Evolutionary conservation across 306 rosid genomes (phyloP).

Genomic region (Castanospermum australe): DNA sequence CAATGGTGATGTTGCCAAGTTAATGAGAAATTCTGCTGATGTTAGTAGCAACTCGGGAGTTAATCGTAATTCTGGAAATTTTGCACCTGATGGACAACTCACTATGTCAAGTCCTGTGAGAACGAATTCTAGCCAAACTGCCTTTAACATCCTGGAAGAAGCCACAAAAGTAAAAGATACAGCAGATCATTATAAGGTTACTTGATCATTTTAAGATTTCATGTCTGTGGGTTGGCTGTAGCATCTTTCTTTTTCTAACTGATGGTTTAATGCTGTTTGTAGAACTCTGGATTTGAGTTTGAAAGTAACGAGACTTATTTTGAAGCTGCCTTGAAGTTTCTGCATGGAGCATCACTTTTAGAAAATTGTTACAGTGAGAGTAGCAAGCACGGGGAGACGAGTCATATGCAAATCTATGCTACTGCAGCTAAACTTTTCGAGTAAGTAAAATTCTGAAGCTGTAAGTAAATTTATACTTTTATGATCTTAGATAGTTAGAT

Average conservation of each 20-base stretch:
- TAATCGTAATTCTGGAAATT: conserved; percentile 24
- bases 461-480: background rate
- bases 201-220: conserved; percentile 20
- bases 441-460: conserved; percentile 43
- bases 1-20: conserved; percentile 32
- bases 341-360: conserved; percentile 63
- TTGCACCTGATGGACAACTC: conserved; percentile 26
- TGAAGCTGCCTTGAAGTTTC: conserved; percentile 78
- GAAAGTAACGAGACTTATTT: conserved; percentile 76
- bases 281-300: conserved; percentile 58
- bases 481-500: background rate
- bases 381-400: conserved; percentile 52
- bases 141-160: conserved; percentile 47
- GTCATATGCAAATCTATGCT: conserved; percentile 53
- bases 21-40: conserved; percentile 33
- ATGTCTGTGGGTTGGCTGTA: conserved; percentile 13
- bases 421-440: conserved; percentile 63
- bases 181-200: conserved; percentile 72
- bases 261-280: conserved; percentile 4
- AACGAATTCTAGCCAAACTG: conserved; percentile 39
- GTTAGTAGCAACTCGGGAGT: conserved; percentile 28
- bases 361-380: conserved; percentile 46
- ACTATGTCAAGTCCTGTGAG: conserved; percentile 39
- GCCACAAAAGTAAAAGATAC: conserved; percentile 53
- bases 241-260: conserved; percentile 1